Conservation (phyloP, 257 asterid genomes). For the Anisodus tanguticus region DNA sequence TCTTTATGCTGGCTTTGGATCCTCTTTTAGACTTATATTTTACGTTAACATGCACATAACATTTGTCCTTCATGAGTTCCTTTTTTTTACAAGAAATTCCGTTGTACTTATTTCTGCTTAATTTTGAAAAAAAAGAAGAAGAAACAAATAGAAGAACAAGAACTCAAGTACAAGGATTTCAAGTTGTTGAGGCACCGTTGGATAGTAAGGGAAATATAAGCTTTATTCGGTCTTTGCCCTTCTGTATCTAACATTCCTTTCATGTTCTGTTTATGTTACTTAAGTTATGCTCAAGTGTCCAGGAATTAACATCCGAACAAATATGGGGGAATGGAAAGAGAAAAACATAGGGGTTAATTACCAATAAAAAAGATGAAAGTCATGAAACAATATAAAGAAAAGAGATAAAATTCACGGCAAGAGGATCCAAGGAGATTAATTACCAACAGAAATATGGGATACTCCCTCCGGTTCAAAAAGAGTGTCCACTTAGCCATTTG, state of each 20-base stretch:
- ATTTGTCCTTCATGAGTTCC: neutral
- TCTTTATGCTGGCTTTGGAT: conserved; percentile 7
- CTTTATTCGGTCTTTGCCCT: neutral
- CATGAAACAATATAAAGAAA: neutral
- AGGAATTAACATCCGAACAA: neutral
- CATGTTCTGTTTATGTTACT: neutral
- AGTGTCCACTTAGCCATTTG: too few species aligned
- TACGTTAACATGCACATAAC: conserved; percentile 13
- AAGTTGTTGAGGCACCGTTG: conserved; percentile 17
- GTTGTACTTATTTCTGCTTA: neutral
- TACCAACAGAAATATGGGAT: neutral
- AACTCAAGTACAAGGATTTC: conserved; percentile 16
- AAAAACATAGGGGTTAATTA: neutral
- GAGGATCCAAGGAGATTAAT: neutral
- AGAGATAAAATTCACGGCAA: neutral
- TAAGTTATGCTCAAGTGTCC: neutral
- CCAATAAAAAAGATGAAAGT: conserved; percentile 1
- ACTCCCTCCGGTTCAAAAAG: too few species aligned
- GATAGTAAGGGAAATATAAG: neutral
- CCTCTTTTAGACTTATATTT: neutral
- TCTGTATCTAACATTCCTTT: neutral
- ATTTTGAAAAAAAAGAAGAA: neutral
- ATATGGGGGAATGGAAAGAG: neutral
- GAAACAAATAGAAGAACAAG: conserved; percentile 5
- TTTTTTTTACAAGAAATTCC: neutral